Evolutionary conservation across 1,139 yeast species (phyloP).

Genomic region (Saccharomyces hybrid): DNA sequence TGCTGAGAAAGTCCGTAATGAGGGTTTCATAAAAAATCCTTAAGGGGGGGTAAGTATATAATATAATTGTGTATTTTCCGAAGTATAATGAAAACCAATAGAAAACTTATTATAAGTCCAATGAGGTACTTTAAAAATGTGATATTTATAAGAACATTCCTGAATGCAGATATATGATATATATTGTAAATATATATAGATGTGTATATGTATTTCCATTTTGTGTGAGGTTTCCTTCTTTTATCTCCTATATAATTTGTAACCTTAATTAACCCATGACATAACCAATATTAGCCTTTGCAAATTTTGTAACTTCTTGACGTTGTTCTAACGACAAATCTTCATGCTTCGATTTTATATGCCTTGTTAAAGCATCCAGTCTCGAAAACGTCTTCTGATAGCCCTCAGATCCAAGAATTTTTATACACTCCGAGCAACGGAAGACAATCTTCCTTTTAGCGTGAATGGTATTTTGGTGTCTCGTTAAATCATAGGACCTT

Average conservation of each 20-base stretch:
- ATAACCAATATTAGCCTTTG: constrained; percentile 67
- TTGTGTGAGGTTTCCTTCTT: not conserved
- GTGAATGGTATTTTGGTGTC: constrained; percentile 96
- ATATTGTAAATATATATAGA: not conserved
- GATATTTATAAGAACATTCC: not conserved
- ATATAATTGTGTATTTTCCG: not conserved
- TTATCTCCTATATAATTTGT: not conserved
- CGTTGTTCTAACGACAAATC: constrained; percentile 62
- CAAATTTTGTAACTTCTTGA: constrained; percentile 59
- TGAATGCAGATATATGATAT: not conserved
- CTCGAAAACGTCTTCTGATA: constrained; percentile 75
- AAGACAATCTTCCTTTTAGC: constrained; percentile 79
- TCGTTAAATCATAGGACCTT: constrained; percentile 84
- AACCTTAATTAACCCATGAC: constrained; percentile 23
- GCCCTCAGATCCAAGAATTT: constrained; percentile 36
- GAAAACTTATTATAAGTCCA: not conserved
- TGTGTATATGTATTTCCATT: not conserved
- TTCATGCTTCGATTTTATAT: constrained; percentile 76
- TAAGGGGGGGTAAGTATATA: constrained; percentile 1
- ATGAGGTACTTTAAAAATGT: not conserved
- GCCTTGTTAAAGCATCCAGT: constrained; percentile 91
- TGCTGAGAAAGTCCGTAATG: constrained; percentile 56
- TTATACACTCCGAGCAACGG: constrained; percentile 79
- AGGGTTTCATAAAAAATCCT: constrained; percentile 39
- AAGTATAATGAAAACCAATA: not conserved